These are phyloP conservation scores for Penicillium macrosclerotiorum DNA, from an alignment of 495 filamentous ascomycete species.

Conservation along the genomic window DNA sequence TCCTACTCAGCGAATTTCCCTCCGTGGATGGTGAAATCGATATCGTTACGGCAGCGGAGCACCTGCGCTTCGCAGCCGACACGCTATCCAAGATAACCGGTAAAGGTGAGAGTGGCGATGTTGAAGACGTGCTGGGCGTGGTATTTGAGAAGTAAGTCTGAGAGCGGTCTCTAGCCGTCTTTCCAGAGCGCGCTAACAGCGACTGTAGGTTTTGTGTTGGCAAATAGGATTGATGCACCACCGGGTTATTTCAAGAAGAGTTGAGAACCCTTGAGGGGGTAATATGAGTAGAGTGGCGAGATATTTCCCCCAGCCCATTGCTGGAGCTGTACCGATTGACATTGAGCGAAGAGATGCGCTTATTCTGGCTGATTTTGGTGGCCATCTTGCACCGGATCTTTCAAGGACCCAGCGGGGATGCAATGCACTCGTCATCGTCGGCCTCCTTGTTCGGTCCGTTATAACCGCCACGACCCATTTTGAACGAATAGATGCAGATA, in stretches of 20 bases:
- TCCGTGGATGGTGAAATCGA: slow-evolving; percentile 54
- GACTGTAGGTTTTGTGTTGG: slow-evolving; percentile 66
- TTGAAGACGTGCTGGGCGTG: slow-evolving; percentile 94
- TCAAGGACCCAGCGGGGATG: not conserved
- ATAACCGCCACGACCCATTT: slow-evolving; percentile 57
- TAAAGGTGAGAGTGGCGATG: slow-evolving; percentile 80
- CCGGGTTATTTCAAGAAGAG: not conserved
- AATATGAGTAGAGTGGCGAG: too few relatives aligned
- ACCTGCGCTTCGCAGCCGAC: slow-evolving; percentile 77
- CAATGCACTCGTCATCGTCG: not conserved
- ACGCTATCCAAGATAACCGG: slow-evolving; percentile 84
- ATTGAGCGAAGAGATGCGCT: too few relatives aligned
- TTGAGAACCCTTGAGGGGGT: not conserved
- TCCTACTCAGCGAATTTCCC: not conserved
- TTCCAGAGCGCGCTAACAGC: slow-evolving; percentile 21
- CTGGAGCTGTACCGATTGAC: too few relatives aligned
- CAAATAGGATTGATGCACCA: slow-evolving; percentile 45
- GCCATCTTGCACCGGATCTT: not conserved
- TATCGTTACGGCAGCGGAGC: slow-evolving; percentile 92
- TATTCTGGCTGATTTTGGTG: slow-evolving; percentile 3
- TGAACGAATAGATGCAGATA: slow-evolving; percentile 1
- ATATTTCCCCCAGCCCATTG: too few relatives aligned
- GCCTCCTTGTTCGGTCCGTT: slow-evolving; percentile 31
- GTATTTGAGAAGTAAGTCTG: slow-evolving; percentile 88
- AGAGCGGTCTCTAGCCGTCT: slow-evolving; percentile 1